Conservation (phyloP, 805 yeast species). For the Kluyveromyces dobzhanskii region DNA sequence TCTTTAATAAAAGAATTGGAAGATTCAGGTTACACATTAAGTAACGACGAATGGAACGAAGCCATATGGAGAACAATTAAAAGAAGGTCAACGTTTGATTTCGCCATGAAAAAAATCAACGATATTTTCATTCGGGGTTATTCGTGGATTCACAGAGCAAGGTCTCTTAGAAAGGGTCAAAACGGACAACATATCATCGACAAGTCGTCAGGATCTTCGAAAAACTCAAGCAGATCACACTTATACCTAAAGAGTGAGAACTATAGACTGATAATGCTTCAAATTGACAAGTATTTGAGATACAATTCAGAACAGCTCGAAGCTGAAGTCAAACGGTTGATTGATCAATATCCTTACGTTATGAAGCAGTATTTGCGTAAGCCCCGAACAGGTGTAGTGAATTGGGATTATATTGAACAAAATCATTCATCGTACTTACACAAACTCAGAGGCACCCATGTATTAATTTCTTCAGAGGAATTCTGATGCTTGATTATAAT, state of each 20-base stretch:
- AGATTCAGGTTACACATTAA: constrained; percentile 22
- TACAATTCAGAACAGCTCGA: constrained; percentile 10
- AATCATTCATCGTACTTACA: constrained; percentile 12
- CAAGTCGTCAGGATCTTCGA: constrained; percentile 12
- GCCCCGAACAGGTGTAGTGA: constrained; percentile 13
- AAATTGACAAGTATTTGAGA: constrained; percentile 21
- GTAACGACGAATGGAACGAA: constrained; percentile 28
- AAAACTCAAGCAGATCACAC: constrained; percentile 11
- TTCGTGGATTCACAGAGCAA: constrained; percentile 22
- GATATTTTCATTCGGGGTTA: constrained; percentile 32
- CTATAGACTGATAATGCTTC: constrained; percentile 9
- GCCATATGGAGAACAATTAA: constrained; percentile 21
- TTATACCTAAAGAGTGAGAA: constrained; percentile 23
- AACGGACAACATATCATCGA: background rate
- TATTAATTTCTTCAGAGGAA: constrained; percentile 8
- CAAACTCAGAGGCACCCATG: constrained; percentile 13
- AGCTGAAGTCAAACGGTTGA: constrained; percentile 13
- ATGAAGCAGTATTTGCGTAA: constrained; percentile 26
- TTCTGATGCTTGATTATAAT: constrained; percentile 2
- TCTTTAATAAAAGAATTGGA: constrained; percentile 14
- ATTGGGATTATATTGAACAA: constrained; percentile 19
- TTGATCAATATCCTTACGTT: constrained; percentile 23
- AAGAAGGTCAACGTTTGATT: constrained; percentile 22
- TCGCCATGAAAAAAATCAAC: constrained; percentile 26
- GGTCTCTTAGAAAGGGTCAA: constrained; percentile 13